A percentile compares a stretch with the other conserved stretches of the same genome.
These are phyloP conservation scores for Alliaria petiolata DNA, from an alignment of 345 rosid species.

Conservation along the genomic window DNA sequence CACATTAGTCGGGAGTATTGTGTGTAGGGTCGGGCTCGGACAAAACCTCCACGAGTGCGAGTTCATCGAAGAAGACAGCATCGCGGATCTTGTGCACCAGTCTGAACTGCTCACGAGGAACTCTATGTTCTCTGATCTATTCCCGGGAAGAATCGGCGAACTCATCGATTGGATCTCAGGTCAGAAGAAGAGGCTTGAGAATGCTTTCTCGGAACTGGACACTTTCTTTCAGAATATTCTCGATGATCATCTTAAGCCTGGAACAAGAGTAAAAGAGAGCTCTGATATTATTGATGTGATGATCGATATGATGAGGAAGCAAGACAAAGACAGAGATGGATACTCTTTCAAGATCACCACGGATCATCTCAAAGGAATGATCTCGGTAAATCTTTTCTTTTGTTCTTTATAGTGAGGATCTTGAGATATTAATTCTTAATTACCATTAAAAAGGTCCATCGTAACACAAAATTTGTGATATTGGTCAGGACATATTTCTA, in stretches of 20 bases:
- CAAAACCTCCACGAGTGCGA: constrained; percentile 18
- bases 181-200: not conserved
- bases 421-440: not conserved
- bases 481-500: constrained; percentile 36
- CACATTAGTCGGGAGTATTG: not conserved
- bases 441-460: not conserved
- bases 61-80: not conserved
- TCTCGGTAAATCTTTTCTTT: constrained; percentile 24
- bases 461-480: not conserved
- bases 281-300: constrained; percentile 43
- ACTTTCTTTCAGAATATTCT: constrained; percentile 21
- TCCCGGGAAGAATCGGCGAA: constrained; percentile 3
- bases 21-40: not conserved
- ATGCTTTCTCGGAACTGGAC: constrained; percentile 11
- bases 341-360: constrained; percentile 20
- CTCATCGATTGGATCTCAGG: not conserved
- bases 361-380: constrained; percentile 43
- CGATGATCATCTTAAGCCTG: constrained; percentile 19
- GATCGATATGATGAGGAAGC: constrained; percentile 31
- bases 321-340: constrained; percentile 10
- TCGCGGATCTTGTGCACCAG: not conserved
- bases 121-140: not conserved
- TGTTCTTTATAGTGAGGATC: too few species aligned
- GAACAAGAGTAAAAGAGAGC: not conserved
- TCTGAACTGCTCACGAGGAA: not conserved